Evolutionary conservation across 2,329 filamentous ascomycete species (phyloP).

Genomic region (Xylaria sp.): DNA sequence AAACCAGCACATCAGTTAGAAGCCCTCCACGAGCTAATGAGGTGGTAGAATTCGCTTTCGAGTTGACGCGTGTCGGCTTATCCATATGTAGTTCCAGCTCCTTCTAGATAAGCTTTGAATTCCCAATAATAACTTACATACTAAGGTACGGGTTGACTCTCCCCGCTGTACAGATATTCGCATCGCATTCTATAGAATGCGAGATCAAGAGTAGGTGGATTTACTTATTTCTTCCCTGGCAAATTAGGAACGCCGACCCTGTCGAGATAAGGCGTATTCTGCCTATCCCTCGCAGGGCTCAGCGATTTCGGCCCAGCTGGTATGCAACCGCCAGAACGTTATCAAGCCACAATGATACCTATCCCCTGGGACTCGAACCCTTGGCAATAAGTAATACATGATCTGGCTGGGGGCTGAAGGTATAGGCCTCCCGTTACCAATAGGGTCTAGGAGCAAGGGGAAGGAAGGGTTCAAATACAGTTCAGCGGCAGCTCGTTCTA

Average conservation of each 20-base stretch:
- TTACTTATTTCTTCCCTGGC: neutral
- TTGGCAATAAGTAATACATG: neutral
- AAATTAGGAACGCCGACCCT: neutral
- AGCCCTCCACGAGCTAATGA: neutral
- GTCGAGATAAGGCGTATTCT: neutral
- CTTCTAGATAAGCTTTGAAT: neutral
- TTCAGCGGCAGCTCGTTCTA: neutral
- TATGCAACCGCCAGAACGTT: neutral
- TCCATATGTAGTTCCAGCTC: too few relatives aligned
- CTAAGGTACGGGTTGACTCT: neutral
- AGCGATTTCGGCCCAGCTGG: neutral
- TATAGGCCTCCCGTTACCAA: neutral
- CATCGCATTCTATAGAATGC: neutral
- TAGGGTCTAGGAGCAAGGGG: neutral
- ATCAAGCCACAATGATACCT: conserved; percentile 5
- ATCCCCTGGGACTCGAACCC: neutral
- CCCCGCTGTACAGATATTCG: neutral
- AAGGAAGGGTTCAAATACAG: neutral
- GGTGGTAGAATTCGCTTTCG: neutral
- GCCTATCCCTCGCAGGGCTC: neutral
- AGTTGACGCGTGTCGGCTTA: neutral
- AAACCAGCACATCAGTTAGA: neutral
- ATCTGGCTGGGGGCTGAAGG: neutral
- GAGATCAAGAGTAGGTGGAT: neutral
- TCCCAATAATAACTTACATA: neutral